These are phyloP conservation scores for Isatis tinctoria DNA, from an alignment of 345 rosid species.

Conservation along the genomic window DNA sequence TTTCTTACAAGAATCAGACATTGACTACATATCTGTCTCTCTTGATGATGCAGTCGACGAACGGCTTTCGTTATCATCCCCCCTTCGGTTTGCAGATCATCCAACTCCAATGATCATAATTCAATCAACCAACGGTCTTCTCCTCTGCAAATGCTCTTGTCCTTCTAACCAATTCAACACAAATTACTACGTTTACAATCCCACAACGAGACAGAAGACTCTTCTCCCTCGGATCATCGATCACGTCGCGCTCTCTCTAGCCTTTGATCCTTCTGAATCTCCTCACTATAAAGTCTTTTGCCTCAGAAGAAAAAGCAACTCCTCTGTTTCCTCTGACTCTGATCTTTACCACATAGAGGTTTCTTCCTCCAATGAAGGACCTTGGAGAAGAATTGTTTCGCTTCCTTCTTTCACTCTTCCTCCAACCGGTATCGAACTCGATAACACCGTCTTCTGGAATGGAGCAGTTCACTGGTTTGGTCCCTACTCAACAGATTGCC, in stretches of 20 bases:
- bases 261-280: slow-evolving; percentile 46
- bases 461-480: slow-evolving; percentile 37
- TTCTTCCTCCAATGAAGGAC: slow-evolving; percentile 36
- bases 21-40: slow-evolving; percentile 1
- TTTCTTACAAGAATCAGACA: neutral
- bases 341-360: slow-evolving; percentile 28
- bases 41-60: neutral
- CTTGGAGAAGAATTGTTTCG: slow-evolving; percentile 35
- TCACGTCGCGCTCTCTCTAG: slow-evolving; percentile 23
- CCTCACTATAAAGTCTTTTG: slow-evolving; percentile 40
- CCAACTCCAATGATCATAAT: slow-evolving; percentile 27
- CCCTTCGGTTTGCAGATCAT: slow-evolving; percentile 27
- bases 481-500: neutral
- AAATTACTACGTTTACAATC: slow-evolving; percentile 44
- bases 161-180: slow-evolving; percentile 9
- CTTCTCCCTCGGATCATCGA: slow-evolving; percentile 23
- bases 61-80: neutral
- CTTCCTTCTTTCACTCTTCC: neutral
- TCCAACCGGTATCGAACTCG: neutral
- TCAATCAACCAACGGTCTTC: slow-evolving; percentile 51
- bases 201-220: slow-evolving; percentile 35
- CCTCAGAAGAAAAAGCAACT: neutral
- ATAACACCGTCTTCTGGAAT: slow-evolving; percentile 26
- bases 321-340: neutral
- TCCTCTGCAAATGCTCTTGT: slow-evolving; percentile 37